Evolutionary conservation across 108 stramenopile species (phyloP).

Genomic region (Cyclotella kingstonii): DNA sequence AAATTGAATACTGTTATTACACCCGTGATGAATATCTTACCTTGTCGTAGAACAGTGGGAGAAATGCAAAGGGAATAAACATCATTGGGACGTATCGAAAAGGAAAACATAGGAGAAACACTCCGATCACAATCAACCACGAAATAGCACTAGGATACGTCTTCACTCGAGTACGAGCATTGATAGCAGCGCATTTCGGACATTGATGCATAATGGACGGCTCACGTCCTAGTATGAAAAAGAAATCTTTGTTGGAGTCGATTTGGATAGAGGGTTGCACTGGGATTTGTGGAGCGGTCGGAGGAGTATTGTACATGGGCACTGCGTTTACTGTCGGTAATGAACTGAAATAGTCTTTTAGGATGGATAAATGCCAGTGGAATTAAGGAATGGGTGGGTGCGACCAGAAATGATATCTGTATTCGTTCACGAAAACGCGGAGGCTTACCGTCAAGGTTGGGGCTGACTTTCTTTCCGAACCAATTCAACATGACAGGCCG

Average conservation of each 20-base stretch:
- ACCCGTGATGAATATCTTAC: neutral
- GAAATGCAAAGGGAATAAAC: constrained; percentile 13
- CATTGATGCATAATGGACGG: constrained; percentile 15
- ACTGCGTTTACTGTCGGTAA: constrained; percentile 9
- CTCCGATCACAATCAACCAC: constrained; percentile 11
- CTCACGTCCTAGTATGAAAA: constrained; percentile 12
- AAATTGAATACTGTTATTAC: neutral
- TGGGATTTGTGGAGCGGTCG: neutral
- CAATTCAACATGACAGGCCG: neutral
- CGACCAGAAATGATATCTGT: neutral
- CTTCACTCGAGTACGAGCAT: constrained; percentile 8
- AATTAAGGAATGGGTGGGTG: neutral
- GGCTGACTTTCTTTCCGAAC: neutral
- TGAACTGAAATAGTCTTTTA: constrained; percentile 2
- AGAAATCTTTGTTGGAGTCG: constrained; percentile 8
- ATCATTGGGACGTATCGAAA: constrained; percentile 8
- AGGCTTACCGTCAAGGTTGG: neutral
- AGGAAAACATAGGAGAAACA: constrained; percentile 7
- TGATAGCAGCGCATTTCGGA: constrained; percentile 6
- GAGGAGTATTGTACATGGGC: neutral
- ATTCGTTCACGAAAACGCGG: neutral
- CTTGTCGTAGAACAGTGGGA: constrained; percentile 11
- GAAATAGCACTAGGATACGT: constrained; percentile 14
- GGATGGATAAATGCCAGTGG: too few relatives aligned
- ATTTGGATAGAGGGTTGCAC: neutral